Evolutionary conservation across 768 basidiomycete species (phyloP).

Genomic region (Lyophyllum semitale): DNA sequence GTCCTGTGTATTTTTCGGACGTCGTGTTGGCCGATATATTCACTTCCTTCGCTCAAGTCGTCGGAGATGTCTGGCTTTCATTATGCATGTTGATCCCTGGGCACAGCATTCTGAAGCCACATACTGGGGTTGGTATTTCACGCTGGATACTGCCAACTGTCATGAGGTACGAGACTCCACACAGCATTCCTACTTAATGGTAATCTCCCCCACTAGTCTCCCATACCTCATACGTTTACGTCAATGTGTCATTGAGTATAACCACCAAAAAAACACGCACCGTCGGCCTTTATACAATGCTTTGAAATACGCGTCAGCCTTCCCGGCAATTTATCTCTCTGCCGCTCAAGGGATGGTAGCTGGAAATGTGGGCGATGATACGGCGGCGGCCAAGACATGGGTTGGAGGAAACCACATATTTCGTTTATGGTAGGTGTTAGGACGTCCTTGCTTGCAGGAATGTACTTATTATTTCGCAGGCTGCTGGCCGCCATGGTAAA

Average conservation of each 20-base stretch:
- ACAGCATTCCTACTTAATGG: neutral
- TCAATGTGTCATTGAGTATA: constrained; percentile 91
- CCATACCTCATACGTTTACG: constrained; percentile 91
- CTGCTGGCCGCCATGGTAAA: constrained; percentile 83
- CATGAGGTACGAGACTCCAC: constrained; percentile 68
- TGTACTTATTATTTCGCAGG: constrained; percentile 45
- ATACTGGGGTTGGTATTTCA: constrained; percentile 60
- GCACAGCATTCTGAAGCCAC: constrained; percentile 68
- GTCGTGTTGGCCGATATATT: constrained; percentile 93
- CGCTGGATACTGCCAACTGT: constrained; percentile 81
- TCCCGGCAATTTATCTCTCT: constrained; percentile 94
- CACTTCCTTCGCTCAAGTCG: constrained; percentile 95
- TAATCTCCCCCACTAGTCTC: constrained; percentile 43
- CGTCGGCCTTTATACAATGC: constrained; percentile 86
- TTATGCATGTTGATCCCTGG: constrained; percentile 84
- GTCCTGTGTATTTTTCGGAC: constrained; percentile 84
- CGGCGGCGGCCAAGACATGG: constrained; percentile 53
- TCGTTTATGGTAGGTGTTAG: constrained; percentile 70
- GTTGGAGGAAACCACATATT: constrained; percentile 79
- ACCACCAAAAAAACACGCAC: constrained; percentile 58
- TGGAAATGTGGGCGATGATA: constrained; percentile 53
- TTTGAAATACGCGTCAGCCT: constrained; percentile 93
- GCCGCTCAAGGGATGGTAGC: constrained; percentile 82
- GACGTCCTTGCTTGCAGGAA: neutral
- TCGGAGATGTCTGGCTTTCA: constrained; percentile 93